These are phyloP conservation scores for Edaphochlamys debaryana DNA, from an alignment of 139 green algal genomes.

Conservation along the genomic window DNA sequence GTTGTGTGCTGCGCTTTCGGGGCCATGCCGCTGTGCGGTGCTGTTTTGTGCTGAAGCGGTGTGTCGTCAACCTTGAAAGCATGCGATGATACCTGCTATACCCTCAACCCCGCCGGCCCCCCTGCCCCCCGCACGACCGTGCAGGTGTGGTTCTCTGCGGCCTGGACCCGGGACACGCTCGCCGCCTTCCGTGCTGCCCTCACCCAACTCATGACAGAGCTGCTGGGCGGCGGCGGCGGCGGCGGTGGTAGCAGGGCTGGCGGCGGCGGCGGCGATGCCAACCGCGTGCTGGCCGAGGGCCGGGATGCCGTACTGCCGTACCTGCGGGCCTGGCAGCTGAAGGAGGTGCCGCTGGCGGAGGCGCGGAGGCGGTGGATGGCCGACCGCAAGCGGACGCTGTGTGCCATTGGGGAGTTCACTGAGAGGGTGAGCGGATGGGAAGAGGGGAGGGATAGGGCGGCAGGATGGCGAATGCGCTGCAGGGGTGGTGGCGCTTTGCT, in stretches of 20 bases:
- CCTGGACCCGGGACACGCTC: slow-evolving; percentile 41
- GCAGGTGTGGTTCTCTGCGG: slow-evolving; percentile 64
- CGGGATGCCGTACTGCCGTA: not conserved
- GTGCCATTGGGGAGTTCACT: slow-evolving; percentile 27
- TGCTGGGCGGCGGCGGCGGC: not conserved
- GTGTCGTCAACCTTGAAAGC: too few species aligned
- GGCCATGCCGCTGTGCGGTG: too few species aligned
- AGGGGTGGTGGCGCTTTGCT: too few species aligned
- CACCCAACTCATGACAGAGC: not conserved
- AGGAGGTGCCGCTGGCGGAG: slow-evolving; percentile 30
- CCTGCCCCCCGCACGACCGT: too few species aligned
- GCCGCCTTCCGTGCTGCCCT: slow-evolving; percentile 49
- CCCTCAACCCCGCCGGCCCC: too few species aligned
- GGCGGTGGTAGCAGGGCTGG: not conserved
- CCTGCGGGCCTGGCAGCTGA: slow-evolving; percentile 49
- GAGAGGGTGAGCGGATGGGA: not conserved
- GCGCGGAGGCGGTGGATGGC: slow-evolving; percentile 6
- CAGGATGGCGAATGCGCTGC: too few species aligned
- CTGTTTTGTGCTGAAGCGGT: too few species aligned
- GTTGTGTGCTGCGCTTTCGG: too few species aligned
- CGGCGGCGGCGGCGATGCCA: not conserved
- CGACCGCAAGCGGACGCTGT: not conserved
- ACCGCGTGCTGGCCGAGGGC: not conserved
- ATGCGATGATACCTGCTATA: too few species aligned
- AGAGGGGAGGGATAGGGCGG: too few species aligned